Conservation (phyloP, 2,329 filamentous ascomycete species). For the Colletotrichum acutatum region DNA sequence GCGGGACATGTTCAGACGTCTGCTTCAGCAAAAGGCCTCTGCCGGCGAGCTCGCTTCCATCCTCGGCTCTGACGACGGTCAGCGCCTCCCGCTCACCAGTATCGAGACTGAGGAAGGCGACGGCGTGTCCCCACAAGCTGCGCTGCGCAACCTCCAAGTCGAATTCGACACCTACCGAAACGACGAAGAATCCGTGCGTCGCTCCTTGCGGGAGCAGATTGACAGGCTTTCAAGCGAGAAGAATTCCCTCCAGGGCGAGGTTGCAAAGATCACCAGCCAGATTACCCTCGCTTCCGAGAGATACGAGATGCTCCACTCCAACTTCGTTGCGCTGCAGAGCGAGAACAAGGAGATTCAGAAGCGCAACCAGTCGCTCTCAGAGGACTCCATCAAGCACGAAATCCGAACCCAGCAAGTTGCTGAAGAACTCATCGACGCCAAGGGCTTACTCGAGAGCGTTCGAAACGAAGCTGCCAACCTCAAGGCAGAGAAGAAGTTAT, state of each 20-base stretch:
- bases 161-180: conserved; percentile 92
- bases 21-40: conserved; percentile 79
- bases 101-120: conserved; percentile 68
- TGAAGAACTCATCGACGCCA: conserved; percentile 90
- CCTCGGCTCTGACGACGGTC: conserved; percentile 73
- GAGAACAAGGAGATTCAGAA: conserved; percentile 92
- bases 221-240: conserved; percentile 86
- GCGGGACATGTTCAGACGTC: conserved; percentile 96
- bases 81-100: conserved; percentile 65
- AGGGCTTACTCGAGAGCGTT: conserved; percentile 84
- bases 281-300: conserved; percentile 84
- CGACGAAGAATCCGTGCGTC: conserved; percentile 83
- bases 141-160: conserved; percentile 87
- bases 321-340: conserved; percentile 83
- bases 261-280: conserved; percentile 83
- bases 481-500: conserved; percentile 93
- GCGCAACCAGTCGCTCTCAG: conserved; percentile 79
- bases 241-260: conserved; percentile 82
- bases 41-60: conserved; percentile 72
- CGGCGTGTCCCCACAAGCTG: conserved; percentile 66
- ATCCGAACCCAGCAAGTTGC: conserved; percentile 90
- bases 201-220: conserved; percentile 85
- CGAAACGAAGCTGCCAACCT: conserved; percentile 92
- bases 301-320: conserved; percentile 89
- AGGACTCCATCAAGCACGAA: conserved; percentile 90